These are phyloP conservation scores for Diplodia mutila DNA, from an alignment of 2,329 filamentous ascomycete genomes.

Conservation along the genomic window DNA sequence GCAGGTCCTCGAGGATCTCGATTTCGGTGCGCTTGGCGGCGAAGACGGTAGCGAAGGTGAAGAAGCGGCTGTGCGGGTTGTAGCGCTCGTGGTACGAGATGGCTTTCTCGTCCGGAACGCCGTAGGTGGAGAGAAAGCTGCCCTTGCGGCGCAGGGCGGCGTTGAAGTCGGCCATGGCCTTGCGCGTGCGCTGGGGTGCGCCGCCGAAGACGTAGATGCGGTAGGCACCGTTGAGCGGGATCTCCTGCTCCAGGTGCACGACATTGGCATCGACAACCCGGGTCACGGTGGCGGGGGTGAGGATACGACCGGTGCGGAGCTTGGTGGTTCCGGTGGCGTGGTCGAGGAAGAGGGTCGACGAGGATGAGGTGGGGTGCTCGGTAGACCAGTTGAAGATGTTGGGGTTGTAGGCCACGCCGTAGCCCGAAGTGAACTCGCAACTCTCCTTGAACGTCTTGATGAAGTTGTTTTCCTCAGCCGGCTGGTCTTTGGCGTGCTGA, in stretches of 20 bases:
- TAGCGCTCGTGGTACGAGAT: conserved; percentile 79
- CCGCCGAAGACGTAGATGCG: conserved; percentile 87
- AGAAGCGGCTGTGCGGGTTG: conserved; percentile 83
- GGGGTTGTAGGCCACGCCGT: conserved; percentile 82
- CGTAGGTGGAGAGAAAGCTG: conserved; percentile 67
- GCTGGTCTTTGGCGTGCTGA: conserved; percentile 31
- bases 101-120: neutral
- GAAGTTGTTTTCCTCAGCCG: conserved; percentile 71
- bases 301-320: conserved; percentile 72
- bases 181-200: conserved; percentile 58
- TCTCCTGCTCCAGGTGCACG: conserved; percentile 86
- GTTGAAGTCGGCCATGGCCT: conserved; percentile 72
- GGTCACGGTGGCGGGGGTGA: conserved; percentile 80
- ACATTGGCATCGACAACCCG: conserved; percentile 87
- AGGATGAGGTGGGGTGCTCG: conserved; percentile 63
- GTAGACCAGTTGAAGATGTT: conserved; percentile 83
- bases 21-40: conserved; percentile 69
- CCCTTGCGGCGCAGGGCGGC: conserved; percentile 64
- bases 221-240: conserved; percentile 87
- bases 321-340: conserved; percentile 56
- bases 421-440: conserved; percentile 91
- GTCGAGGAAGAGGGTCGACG: conserved; percentile 71
- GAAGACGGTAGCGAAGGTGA: conserved; percentile 77
- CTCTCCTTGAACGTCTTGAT: conserved; percentile 87
- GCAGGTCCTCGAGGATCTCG: conserved; percentile 73